Conservation (phyloP, 176 grass and related monocot species). For the Eragrostis nindensis region DNA sequence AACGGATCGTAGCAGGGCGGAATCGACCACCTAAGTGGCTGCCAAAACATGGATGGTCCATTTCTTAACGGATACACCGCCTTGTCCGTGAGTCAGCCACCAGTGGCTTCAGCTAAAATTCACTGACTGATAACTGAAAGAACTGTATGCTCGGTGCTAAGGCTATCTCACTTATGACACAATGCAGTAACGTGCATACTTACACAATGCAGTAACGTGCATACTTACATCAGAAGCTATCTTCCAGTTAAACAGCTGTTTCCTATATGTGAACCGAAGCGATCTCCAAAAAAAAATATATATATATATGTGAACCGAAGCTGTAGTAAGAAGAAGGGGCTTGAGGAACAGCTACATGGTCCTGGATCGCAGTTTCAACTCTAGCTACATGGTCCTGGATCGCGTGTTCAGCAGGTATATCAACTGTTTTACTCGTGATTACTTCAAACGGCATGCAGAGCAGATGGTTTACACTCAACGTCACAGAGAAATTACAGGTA, state of each 20-base stretch:
- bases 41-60: neutral
- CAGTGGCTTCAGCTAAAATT: neutral
- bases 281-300: too few relatives aligned
- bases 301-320: too few relatives aligned
- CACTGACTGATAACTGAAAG: neutral
- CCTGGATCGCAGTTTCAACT: neutral
- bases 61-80: neutral
- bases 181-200: neutral
- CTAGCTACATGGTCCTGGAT: neutral
- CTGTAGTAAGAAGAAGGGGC: neutral
- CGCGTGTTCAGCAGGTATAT: neutral
- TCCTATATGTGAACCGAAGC: neutral
- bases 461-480: slow-evolving; percentile 6
- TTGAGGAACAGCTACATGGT: neutral
- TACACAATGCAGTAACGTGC: neutral
- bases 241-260: neutral
- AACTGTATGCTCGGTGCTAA: neutral
- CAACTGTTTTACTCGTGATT: slow-evolving; percentile 18
- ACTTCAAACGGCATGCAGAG: slow-evolving; percentile 22
- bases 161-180: neutral
- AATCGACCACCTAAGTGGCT: neutral
- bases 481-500: neutral
- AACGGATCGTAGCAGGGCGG: neutral
- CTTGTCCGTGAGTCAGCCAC: neutral
- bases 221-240: neutral